A percentile compares a stretch with the other conserved stretches of the same genome.
phyloP scores from a whole-genome alignment of 2,329 filamentous ascomycete genomes.

The Colletotrichum incanum region DNA sequence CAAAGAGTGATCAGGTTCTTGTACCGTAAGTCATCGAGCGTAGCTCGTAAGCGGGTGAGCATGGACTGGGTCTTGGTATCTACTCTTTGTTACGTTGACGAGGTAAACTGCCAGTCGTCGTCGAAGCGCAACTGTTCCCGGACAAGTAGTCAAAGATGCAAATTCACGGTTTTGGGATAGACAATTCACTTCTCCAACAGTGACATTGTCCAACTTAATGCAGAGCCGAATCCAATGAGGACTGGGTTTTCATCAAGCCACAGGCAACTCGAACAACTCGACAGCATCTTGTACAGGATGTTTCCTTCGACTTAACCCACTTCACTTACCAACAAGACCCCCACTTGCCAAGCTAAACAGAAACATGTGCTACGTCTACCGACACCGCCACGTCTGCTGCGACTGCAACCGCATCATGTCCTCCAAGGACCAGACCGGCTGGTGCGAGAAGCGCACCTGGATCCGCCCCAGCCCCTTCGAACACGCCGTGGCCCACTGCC shows the following conservation, averaged over 20 bases:
- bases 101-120: background rate
- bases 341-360: too few relatives aligned
- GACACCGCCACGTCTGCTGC: slow-evolving; percentile 6
- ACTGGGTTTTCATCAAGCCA: background rate
- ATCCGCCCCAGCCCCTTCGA: background rate
- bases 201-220: background rate
- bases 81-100: background rate
- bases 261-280: background rate
- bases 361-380: slow-evolving; percentile 1
- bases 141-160: background rate
- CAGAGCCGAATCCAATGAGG: background rate
- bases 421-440: background rate
- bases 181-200: too few relatives aligned
- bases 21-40: background rate
- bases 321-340: background rate
- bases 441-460: slow-evolving; percentile 1
- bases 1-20: background rate
- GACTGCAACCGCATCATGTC: background rate
- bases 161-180: background rate
- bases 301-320: background rate
- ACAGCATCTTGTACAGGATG: background rate
- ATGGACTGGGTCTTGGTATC: background rate
- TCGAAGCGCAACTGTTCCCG: background rate
- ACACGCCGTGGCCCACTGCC: background rate
- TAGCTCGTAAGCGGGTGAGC: background rate